These are phyloP conservation scores for Cyberlindnera nakhonratchasimensis DNA, from an alignment of 805 yeast species.

Conservation along the genomic window DNA sequence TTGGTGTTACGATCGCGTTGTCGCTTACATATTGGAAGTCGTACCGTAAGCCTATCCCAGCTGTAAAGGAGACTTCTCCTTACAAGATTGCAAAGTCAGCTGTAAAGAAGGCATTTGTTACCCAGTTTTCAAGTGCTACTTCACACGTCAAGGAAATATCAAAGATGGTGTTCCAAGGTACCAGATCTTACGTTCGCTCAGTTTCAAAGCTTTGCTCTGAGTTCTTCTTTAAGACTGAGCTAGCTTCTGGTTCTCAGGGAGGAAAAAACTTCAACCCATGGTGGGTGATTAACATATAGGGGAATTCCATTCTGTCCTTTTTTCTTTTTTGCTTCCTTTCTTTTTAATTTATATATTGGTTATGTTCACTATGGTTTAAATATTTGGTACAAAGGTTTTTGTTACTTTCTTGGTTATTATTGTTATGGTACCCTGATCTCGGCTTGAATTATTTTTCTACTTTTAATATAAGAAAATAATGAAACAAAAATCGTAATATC, in stretches of 20 bases:
- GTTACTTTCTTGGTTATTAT: no score
- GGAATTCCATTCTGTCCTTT: neutral
- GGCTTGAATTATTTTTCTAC: no score
- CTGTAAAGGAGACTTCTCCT: slow-evolving; percentile 1
- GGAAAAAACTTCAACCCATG: neutral
- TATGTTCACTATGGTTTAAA: neutral
- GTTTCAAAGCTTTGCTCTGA: slow-evolving; percentile 1
- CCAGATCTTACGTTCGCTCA: neutral
- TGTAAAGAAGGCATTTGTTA: neutral
- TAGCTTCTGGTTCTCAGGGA: neutral
- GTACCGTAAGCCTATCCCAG: neutral
- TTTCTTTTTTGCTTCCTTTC: neutral
- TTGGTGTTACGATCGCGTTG: slow-evolving; percentile 25
- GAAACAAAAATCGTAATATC: no score
- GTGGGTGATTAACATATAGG: slow-evolving; percentile 1
- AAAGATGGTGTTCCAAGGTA: slow-evolving; percentile 11
- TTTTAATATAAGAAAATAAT: no score
- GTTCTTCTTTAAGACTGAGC: neutral
- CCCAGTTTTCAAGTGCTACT: neutral
- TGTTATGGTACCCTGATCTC: no score
- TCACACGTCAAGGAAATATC: slow-evolving; percentile 8
- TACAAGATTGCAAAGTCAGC: neutral
- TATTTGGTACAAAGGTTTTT: neutral
- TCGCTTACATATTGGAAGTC: slow-evolving; percentile 11
- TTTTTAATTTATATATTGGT: neutral